Conservation (phyloP, 495 filamentous ascomycete genomes). For the Aspergillus leporis region DNA sequence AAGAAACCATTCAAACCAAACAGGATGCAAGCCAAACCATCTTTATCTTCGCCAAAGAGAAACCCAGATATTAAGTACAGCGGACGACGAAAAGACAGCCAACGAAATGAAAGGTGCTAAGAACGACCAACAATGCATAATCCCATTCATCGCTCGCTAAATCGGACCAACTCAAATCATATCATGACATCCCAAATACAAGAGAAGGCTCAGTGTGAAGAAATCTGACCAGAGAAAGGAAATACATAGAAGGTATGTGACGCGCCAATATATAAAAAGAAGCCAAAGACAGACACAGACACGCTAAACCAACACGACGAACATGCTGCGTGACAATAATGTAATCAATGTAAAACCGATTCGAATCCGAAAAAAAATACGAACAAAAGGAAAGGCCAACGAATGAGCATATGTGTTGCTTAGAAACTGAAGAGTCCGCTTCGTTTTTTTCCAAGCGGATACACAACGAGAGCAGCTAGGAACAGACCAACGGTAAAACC, state of each 20-base stretch:
- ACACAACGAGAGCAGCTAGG: conserved; percentile 80
- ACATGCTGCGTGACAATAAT: not conserved
- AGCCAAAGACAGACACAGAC: not conserved
- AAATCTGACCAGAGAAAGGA: not conserved
- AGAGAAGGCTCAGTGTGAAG: not conserved
- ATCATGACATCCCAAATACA: not conserved
- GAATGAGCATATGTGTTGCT: conserved; percentile 15
- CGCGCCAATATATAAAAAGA: not conserved
- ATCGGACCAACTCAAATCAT: not conserved
- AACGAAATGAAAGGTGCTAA: no score
- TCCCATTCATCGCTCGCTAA: conserved; percentile 1
- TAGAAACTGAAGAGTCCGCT: conserved; percentile 89
- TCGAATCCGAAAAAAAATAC: not conserved
- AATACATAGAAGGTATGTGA: not conserved
- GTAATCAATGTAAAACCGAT: not conserved
- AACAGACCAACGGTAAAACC: conserved; percentile 92
- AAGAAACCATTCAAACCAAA: not conserved
- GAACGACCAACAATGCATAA: not conserved
- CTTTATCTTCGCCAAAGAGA: not conserved
- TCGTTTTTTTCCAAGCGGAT: conserved; percentile 88
- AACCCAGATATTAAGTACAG: not conserved
- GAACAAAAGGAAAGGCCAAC: conserved; percentile 6
- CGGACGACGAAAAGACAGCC: not conserved
- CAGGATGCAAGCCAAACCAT: not conserved
- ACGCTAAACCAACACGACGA: conserved; percentile 16